These are phyloP conservation scores for Hirsutella rhossiliensis DNA, from an alignment of 2,329 filamentous ascomycete genomes.

Conservation along the genomic window DNA sequence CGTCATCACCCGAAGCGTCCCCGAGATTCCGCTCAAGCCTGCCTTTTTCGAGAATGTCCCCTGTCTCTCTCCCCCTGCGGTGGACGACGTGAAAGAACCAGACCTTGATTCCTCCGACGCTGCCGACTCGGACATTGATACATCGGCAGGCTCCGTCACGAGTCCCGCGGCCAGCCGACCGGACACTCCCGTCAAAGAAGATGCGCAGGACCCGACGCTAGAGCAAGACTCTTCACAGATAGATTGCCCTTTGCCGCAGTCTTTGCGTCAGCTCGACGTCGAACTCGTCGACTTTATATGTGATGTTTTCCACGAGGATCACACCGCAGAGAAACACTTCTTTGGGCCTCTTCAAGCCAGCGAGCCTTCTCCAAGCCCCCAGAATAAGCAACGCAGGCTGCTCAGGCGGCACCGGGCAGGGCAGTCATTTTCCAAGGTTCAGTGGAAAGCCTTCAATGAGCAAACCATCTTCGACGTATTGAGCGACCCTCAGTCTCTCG, in stretches of 20 bases:
- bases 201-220: slow-evolving; percentile 11
- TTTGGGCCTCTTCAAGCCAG: slow-evolving; percentile 21
- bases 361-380: slow-evolving; percentile 6
- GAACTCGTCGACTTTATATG: slow-evolving; percentile 49
- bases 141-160: neutral
- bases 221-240: slow-evolving; percentile 11
- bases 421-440: slow-evolving; percentile 12
- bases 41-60: slow-evolving; percentile 26
- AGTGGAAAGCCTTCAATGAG: slow-evolving; percentile 50
- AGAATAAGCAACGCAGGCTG: slow-evolving; percentile 4
- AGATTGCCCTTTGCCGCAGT: slow-evolving; percentile 39
- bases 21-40: slow-evolving; percentile 22
- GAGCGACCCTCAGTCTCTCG: slow-evolving; percentile 40
- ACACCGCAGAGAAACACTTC: slow-evolving; percentile 36
- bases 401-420: slow-evolving; percentile 3
- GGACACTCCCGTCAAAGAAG: slow-evolving; percentile 5
- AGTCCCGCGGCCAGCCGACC: slow-evolving; percentile 1
- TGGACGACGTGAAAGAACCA: slow-evolving; percentile 9
- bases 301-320: slow-evolving; percentile 45
- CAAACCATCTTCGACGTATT: slow-evolving; percentile 54
- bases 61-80: slow-evolving; percentile 11
- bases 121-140: slow-evolving; percentile 4
- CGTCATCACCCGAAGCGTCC: slow-evolving; percentile 15
- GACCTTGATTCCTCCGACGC: slow-evolving; percentile 8
- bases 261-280: slow-evolving; percentile 39